Conservation (phyloP, 23 red algal genomes). For the Rhodosorus marinus region DNA sequence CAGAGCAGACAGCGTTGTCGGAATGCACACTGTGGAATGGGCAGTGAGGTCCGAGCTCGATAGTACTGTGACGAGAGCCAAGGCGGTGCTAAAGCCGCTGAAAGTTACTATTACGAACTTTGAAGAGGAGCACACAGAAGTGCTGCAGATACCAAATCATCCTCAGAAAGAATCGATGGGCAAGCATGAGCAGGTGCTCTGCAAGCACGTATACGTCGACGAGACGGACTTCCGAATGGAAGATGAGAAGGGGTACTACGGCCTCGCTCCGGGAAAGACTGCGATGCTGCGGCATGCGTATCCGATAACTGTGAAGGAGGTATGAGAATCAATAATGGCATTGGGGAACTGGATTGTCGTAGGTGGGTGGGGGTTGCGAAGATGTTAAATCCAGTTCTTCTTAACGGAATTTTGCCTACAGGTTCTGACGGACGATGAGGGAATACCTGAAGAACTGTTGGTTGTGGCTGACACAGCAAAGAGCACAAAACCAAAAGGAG, state of each 20-base stretch:
- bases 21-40: conserved; percentile 68
- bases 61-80: conserved; percentile 25
- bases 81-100: conserved; percentile 65
- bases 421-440: no score
- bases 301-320: conserved; percentile 38
- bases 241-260: conserved; percentile 88
- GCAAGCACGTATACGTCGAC: conserved; percentile 70
- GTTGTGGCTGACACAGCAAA: conserved; percentile 37
- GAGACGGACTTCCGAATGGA: conserved; percentile 62
- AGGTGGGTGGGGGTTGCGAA: no score
- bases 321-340: no score
- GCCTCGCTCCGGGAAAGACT: conserved; percentile 78
- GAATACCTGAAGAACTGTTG: conserved; percentile 8
- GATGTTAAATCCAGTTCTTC: no score
- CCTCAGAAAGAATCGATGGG: conserved; percentile 74
- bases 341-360: no score
- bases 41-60: conserved; percentile 59
- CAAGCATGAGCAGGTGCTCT: conserved; percentile 27
- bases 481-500: conserved; percentile 62
- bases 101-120: conserved; percentile 52
- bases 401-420: no score
- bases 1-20: conserved; percentile 62
- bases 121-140: conserved; percentile 4
- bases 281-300: conserved; percentile 85
- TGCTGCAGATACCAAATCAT: conserved; percentile 54